Evolutionary conservation across 441 rosid species (phyloP).

Genomic region (Adansonia madagascariensis): DNA sequence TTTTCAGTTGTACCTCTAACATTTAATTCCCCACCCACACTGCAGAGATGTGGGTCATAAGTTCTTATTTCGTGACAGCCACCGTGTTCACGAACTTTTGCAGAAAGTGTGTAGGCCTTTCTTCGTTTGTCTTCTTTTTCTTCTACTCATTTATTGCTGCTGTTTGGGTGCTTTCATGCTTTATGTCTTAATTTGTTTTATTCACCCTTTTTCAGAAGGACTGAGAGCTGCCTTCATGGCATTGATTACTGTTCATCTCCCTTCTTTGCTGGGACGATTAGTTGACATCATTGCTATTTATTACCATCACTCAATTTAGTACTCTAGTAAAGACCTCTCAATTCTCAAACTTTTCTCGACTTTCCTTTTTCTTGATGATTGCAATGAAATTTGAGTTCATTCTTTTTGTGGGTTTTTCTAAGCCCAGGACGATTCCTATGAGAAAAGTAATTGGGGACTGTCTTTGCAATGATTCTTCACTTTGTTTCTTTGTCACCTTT

Average conservation of each 20-base stretch:
- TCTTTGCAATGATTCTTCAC: slow-evolving; percentile 16
- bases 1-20: slow-evolving; percentile 26
- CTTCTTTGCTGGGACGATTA: slow-evolving; percentile 36
- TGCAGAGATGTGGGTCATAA: slow-evolving; percentile 41
- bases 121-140: slow-evolving; percentile 23
- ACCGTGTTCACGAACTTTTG: slow-evolving; percentile 27
- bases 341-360: no score
- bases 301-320: slow-evolving; percentile 16
- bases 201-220: slow-evolving; percentile 38
- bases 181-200: slow-evolving; percentile 37
- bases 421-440: neutral
- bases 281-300: slow-evolving; percentile 30
- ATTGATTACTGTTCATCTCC: slow-evolving; percentile 40
- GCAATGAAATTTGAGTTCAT: neutral
- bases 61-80: slow-evolving; percentile 31
- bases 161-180: slow-evolving; percentile 38
- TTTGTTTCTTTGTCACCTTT: neutral
- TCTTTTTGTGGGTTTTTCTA: neutral
- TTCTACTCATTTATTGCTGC: slow-evolving; percentile 43
- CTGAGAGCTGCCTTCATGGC: slow-evolving; percentile 40
- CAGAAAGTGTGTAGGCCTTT: slow-evolving; percentile 32
- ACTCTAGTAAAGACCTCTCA: no score
- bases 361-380: no score
- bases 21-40: slow-evolving; percentile 40
- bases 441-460: slow-evolving; percentile 25